A percentile compares a stretch with the other conserved stretches of the same genome.
phyloP scores from a whole-genome alignment of 495 filamentous ascomycete species.

The Chaetomium fimeti region DNA sequence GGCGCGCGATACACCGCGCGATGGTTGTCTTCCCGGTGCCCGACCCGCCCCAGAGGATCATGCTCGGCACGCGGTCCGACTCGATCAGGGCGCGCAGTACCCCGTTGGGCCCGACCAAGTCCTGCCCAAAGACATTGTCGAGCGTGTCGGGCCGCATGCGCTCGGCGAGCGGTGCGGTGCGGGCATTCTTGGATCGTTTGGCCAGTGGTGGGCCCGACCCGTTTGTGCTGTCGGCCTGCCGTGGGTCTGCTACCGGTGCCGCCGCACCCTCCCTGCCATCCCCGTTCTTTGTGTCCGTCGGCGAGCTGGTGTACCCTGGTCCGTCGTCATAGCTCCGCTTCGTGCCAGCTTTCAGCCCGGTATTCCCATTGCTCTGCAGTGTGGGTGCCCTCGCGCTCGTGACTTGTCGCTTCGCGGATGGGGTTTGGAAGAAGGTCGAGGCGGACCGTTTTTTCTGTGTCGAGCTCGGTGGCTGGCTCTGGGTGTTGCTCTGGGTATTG shows the following conservation, averaged over 20 bases:
- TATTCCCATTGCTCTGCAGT: constrained; percentile 31
- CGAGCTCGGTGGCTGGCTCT: constrained; percentile 34
- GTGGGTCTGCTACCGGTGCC: constrained; percentile 17
- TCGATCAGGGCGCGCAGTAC: constrained; percentile 89
- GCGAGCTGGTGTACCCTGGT: constrained; percentile 36
- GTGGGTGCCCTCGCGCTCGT: constrained; percentile 23
- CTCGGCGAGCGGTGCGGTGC: constrained; percentile 82
- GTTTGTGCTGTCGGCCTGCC: background rate
- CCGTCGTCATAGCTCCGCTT: constrained; percentile 50
- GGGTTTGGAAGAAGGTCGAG: constrained; percentile 75
- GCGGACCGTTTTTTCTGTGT: constrained; percentile 55
- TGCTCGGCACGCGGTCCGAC: constrained; percentile 79
- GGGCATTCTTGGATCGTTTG: constrained; percentile 64
- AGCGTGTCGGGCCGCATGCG: constrained; percentile 84
- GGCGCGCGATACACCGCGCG: constrained; percentile 83
- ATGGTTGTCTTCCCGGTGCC: constrained; percentile 98
- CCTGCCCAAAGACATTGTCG: constrained; percentile 87
- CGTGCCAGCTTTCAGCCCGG: constrained; percentile 11
- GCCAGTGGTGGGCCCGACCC: constrained; percentile 28
- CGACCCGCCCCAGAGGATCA: constrained; percentile 91
- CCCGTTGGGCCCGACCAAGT: constrained; percentile 79
- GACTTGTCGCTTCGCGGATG: constrained; percentile 57
- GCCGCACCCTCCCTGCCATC: constrained; percentile 18
- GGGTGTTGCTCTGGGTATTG: constrained; percentile 37
- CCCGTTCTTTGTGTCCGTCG: constrained; percentile 25